Evolutionary conservation across 306 rosid species (phyloP).

Genomic region (Prunus fruticosa): DNA sequence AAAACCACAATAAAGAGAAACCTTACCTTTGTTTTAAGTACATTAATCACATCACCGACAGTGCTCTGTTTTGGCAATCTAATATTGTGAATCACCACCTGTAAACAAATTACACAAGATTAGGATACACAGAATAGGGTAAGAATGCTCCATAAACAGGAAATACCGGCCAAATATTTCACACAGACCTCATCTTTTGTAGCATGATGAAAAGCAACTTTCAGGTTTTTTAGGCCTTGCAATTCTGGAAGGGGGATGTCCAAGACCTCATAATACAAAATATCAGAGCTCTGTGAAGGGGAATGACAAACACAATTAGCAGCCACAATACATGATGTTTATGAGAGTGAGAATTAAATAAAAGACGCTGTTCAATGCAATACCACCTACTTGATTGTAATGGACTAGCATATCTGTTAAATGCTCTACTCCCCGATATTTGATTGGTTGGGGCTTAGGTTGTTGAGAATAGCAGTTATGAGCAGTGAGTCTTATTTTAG

Average conservation of each 20-base stretch:
- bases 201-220: constrained; percentile 78
- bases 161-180: not conserved
- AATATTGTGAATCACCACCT: constrained; percentile 73
- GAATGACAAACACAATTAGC: constrained; percentile 9
- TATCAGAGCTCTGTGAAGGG: constrained; percentile 65
- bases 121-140: not conserved
- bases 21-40: constrained; percentile 62
- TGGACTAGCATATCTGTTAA: constrained; percentile 76
- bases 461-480: constrained; percentile 90
- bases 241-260: constrained; percentile 87
- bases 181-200: constrained; percentile 74
- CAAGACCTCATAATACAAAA: constrained; percentile 69
- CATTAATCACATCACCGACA: constrained; percentile 69
- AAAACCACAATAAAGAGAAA: constrained; percentile 2
- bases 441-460: constrained; percentile 86
- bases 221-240: constrained; percentile 71
- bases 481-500: constrained; percentile 79
- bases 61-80: constrained; percentile 77
- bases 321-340: not conserved
- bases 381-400: constrained; percentile 62
- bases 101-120: constrained; percentile 24
- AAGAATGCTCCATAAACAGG: not conserved
- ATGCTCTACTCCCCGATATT: constrained; percentile 69
- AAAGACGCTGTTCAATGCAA: constrained; percentile 4
- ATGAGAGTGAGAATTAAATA: not conserved